Conservation (phyloP, 2,329 filamentous ascomycete species). For the Fusarium sarcochroum region DNA sequence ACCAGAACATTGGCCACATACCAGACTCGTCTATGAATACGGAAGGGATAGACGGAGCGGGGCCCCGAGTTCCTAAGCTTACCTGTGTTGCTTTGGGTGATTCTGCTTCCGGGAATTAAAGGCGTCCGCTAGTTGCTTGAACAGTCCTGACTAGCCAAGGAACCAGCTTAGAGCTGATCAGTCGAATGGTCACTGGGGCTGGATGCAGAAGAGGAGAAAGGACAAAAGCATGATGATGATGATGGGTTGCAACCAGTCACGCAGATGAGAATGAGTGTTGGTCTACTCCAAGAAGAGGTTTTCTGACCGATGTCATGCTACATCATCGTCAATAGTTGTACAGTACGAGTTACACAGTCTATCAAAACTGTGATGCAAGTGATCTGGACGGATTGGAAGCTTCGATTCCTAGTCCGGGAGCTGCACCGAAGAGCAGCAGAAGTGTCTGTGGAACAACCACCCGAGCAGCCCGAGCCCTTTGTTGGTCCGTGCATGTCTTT, state of each 20-base stretch:
- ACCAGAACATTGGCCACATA: slow-evolving; percentile 23
- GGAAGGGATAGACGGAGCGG: slow-evolving; percentile 3
- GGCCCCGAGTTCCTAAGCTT: slow-evolving; percentile 19
- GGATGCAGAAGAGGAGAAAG: not conserved
- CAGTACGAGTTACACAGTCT: slow-evolving; percentile 22
- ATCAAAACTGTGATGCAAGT: not conserved
- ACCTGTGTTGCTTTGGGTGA: slow-evolving; percentile 31
- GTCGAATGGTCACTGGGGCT: slow-evolving; percentile 4
- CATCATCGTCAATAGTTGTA: not conserved
- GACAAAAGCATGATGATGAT: not conserved
- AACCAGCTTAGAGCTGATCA: slow-evolving; percentile 9
- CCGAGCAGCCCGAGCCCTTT: slow-evolving; percentile 29
- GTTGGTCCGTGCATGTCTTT: slow-evolving; percentile 46
- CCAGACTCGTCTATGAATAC: slow-evolving; percentile 26
- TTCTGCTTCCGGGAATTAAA: slow-evolving; percentile 40
- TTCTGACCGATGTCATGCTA: slow-evolving; percentile 12
- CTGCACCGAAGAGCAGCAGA: slow-evolving; percentile 49
- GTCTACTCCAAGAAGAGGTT: slow-evolving; percentile 10
- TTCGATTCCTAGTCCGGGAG: slow-evolving; percentile 43
- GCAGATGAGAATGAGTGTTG: slow-evolving; percentile 2
- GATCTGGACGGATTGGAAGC: not conserved
- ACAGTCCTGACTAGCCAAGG: slow-evolving; percentile 21
- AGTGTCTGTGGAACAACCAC: slow-evolving; percentile 47
- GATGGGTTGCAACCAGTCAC: slow-evolving; percentile 6
- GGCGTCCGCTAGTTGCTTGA: slow-evolving; percentile 15